phyloP scores from a whole-genome alignment of 2,329 filamentous ascomycete genomes.

The Botrytis paeoniae region DNA sequence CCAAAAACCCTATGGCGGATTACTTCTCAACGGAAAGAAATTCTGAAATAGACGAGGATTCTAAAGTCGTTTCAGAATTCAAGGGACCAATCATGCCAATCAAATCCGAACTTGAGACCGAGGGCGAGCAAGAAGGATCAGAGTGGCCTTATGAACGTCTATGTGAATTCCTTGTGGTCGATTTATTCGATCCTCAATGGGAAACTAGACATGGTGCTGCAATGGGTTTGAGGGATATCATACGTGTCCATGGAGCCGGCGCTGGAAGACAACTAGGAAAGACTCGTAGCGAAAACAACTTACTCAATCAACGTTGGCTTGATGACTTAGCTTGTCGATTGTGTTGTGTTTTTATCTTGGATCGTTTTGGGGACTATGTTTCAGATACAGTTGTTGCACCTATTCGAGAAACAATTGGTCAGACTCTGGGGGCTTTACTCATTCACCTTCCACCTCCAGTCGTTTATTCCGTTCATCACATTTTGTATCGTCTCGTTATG shows the following conservation, averaged over 20 bases:
- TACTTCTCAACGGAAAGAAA: slow-evolving; percentile 88
- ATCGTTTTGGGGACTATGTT: slow-evolving; percentile 96
- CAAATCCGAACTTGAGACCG: slow-evolving; percentile 79
- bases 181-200: slow-evolving; percentile 92
- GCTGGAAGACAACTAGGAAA: slow-evolving; percentile 76
- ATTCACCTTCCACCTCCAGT: slow-evolving; percentile 77
- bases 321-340: slow-evolving; percentile 94
- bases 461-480: slow-evolving; percentile 79
- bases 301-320: slow-evolving; percentile 79
- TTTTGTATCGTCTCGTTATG: slow-evolving; percentile 88
- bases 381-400: slow-evolving; percentile 96
- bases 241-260: slow-evolving; percentile 85
- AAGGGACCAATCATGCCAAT: slow-evolving; percentile 79
- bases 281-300: slow-evolving; percentile 70
- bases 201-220: slow-evolving; percentile 94
- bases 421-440: slow-evolving; percentile 84
- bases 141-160: slow-evolving; percentile 95
- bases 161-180: slow-evolving; percentile 89
- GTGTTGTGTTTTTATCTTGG: slow-evolving; percentile 94
- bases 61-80: slow-evolving; percentile 91
- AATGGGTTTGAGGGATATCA: slow-evolving; percentile 87
- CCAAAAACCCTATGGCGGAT: slow-evolving; percentile 62
- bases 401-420: slow-evolving; percentile 91
- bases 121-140: slow-evolving; percentile 70
- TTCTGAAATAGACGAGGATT: slow-evolving; percentile 77